Evolutionary conservation across 2,329 filamentous ascomycete genomes (phyloP).

Genomic region (Pestalotiopsis sp.): DNA sequence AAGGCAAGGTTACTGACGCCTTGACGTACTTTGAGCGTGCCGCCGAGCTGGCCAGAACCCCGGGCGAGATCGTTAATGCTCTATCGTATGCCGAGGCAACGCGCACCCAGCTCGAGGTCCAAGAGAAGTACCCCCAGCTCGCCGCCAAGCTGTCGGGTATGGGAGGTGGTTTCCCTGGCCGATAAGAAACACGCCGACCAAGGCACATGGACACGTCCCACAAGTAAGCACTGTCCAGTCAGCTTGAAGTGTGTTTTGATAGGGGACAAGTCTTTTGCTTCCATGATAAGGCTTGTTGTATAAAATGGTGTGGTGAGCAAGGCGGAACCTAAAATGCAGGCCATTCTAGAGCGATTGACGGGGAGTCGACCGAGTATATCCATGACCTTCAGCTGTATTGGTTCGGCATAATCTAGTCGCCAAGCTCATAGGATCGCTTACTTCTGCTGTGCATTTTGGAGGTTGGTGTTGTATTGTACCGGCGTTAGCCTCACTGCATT

Average conservation of each 20-base stretch:
- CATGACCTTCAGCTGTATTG: neutral
- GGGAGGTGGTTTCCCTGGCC: constrained; percentile 28
- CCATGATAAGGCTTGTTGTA: neutral
- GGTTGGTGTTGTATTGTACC: neutral
- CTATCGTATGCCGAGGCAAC: constrained; percentile 97
- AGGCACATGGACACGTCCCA: neutral
- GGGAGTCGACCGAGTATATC: neutral
- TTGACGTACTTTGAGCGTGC: constrained; percentile 97
- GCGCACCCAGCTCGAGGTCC: constrained; percentile 90
- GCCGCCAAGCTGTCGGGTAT: constrained; percentile 71
- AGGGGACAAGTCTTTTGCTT: neutral
- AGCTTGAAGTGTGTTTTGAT: constrained; percentile 5
- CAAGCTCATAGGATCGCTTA: neutral
- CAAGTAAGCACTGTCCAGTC: neutral
- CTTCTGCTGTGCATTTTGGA: neutral
- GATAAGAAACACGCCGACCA: constrained; percentile 18
- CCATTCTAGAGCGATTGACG: neutral
- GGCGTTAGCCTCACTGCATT: constrained; percentile 3
- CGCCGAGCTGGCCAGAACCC: constrained; percentile 90
- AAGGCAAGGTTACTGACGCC: constrained; percentile 94
- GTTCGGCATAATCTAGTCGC: neutral
- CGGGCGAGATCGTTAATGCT: constrained; percentile 94
- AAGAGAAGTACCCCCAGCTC: constrained; percentile 83
- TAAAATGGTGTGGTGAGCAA: neutral
- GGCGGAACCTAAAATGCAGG: neutral